Base-by-base conservation (phyloP, 192 early-diverging fungal species). In the Allomyces javanicus region DNA sequence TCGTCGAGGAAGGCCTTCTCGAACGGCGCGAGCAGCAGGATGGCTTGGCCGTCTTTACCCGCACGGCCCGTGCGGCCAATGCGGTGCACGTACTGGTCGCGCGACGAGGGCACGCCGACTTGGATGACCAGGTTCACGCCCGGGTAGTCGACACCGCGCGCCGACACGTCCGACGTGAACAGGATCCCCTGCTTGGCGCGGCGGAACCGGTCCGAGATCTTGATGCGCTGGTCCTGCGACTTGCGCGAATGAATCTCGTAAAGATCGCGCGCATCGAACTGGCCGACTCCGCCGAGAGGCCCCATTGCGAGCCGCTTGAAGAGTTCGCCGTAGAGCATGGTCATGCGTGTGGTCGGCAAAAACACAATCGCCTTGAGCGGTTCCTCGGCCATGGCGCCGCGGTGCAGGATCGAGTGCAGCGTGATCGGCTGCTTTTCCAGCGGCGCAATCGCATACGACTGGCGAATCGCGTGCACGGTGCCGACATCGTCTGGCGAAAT, bases 111-210 rank as follows among this genome's bases (percentile, higher is more conserved):
- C 0, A 90, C 76, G 66, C 93, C 95, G 43, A 93, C 71, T 74
- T 96, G 92, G 50, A 99, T 67, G 23, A 99, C 93, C 63, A 94
- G 78, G 0, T 84, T 84, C 7, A 99, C 94, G 72, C 86, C 85
- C 17, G 94, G 94, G 67, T 96, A 97, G 74, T 99, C 96, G 25
- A 99, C 90, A 61, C 96, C 96, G 67, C 96, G 88, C 55, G 96
- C 94, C 66, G 92, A 93, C 2, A 99, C 92, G 72, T 96, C 96
- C 1, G 91, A 89, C 1, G 96, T 96, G 68, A 97, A 83, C 66
- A 99, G 77, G 44, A 97, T 83, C 50, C 79, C 72, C 11, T 70
- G 68, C 24, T 72, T 76, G 55, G 79, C 73, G 21, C 63, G 69
- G 64, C 93, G 81, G 82, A 97, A 99, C 17, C 72, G 72, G 50